Evolutionary conservation across 2,329 filamentous ascomycete genomes (phyloP).

Genomic region (Penicillium fuscoglaucum): DNA sequence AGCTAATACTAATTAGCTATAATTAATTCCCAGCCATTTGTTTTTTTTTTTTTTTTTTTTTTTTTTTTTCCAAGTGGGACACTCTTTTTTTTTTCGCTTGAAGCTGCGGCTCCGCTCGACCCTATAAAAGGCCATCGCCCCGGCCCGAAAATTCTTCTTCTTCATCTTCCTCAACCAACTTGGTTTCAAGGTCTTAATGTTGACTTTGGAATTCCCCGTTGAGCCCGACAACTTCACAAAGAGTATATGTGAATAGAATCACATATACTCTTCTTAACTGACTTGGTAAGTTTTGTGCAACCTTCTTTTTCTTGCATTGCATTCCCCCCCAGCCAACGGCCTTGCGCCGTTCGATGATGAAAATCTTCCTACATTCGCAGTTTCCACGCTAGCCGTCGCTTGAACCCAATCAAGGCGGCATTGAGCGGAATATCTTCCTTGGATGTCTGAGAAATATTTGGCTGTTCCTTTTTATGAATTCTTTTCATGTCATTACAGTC

Average conservation of each 20-base stretch:
- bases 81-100: slow-evolving; percentile 26
- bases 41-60: background rate
- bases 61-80: slow-evolving; percentile 9
- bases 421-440: slow-evolving; percentile 42
- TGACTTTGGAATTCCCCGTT: background rate
- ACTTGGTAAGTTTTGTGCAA: slow-evolving; percentile 28
- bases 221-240: background rate
- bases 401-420: slow-evolving; percentile 39
- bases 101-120: slow-evolving; percentile 35
- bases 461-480: slow-evolving; percentile 23
- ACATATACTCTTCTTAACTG: slow-evolving; percentile 13
- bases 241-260: background rate
- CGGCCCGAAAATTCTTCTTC: slow-evolving; percentile 29
- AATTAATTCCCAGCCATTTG: background rate
- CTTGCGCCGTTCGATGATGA: slow-evolving; percentile 39
- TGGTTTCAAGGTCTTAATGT: slow-evolving; percentile 14
- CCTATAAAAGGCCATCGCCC: slow-evolving; percentile 33
- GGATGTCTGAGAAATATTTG: slow-evolving; percentile 38
- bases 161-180: slow-evolving; percentile 17
- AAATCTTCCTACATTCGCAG: slow-evolving; percentile 47
- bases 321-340: slow-evolving; percentile 23
- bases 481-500: slow-evolving; percentile 6
- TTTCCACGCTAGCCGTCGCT: slow-evolving; percentile 43
- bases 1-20: background rate
- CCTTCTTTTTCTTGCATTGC: slow-evolving; percentile 8